Conservation (phyloP, 306 rosid species). For the Glycyrrhiza uralensis region DNA sequence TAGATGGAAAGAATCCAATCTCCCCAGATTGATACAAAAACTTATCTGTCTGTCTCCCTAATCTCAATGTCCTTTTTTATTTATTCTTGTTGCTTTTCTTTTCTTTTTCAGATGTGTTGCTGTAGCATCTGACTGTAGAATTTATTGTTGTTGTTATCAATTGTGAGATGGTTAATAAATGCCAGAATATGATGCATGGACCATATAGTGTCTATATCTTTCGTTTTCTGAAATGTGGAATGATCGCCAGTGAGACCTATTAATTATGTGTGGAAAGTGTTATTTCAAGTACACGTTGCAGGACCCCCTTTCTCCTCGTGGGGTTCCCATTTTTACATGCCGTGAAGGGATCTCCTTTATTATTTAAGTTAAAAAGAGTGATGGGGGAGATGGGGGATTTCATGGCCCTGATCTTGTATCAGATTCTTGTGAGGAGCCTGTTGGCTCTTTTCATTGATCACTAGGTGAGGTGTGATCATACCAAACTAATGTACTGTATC, state of each 20-base stretch:
- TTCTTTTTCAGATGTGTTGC: slow-evolving; percentile 44
- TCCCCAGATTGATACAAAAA: slow-evolving; percentile 38
- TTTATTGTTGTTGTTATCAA: slow-evolving; percentile 68
- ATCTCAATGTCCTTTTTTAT: slow-evolving; percentile 32
- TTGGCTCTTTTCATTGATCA: not conserved
- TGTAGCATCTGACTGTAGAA: slow-evolving; percentile 66
- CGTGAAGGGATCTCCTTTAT: not conserved
- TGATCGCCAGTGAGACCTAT: slow-evolving; percentile 51
- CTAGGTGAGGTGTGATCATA: too few species aligned
- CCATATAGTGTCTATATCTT: slow-evolving; percentile 25
- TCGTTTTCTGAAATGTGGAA: slow-evolving; percentile 38
- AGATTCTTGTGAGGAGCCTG: not conserved
- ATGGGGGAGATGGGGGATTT: not conserved
- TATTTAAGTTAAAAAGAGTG: not conserved
- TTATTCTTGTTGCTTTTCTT: not conserved
- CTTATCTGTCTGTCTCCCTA: slow-evolving; percentile 29
- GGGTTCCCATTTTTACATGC: slow-evolving; percentile 21
- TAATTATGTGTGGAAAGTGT: slow-evolving; percentile 55
- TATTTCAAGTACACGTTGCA: slow-evolving; percentile 49
- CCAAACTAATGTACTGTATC: too few species aligned
- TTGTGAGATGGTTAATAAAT: slow-evolving; percentile 84
- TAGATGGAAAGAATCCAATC: slow-evolving; percentile 48
- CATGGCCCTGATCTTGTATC: not conserved
- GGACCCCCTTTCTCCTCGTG: slow-evolving; percentile 34
- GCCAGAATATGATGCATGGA: slow-evolving; percentile 50